Conservation (phyloP, 164 flowering plant genomes). For the Kalanchoe fedtschenkoi region DNA sequence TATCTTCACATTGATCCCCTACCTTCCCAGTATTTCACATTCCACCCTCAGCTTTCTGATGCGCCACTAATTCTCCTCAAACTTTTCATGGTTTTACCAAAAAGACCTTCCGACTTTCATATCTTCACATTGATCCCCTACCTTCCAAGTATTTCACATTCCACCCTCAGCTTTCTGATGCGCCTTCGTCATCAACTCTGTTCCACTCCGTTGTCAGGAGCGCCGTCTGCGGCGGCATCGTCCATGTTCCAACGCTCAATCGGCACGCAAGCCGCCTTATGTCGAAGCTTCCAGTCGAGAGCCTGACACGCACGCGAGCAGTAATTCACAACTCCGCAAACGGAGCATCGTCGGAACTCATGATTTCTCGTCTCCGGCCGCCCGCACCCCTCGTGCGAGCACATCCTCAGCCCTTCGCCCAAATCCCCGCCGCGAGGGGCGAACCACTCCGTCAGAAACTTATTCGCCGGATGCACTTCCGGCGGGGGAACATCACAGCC, state of each 20-base stretch:
- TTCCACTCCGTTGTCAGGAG: too few relatives aligned
- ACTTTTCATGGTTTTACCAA: too few relatives aligned
- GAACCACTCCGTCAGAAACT: conserved; percentile 4
- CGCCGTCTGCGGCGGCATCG: not conserved
- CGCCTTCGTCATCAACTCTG: too few relatives aligned
- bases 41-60: too few relatives aligned
- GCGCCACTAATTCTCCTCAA: too few relatives aligned
- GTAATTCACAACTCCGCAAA: conserved; percentile 5
- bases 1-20: too few relatives aligned
- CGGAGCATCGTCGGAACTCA: conserved; percentile 4
- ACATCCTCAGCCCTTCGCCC: conserved; percentile 3
- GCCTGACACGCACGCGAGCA: conserved; percentile 9
- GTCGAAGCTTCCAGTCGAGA: conserved; percentile 4
- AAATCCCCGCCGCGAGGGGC: not conserved
- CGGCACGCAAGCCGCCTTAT: not conserved
- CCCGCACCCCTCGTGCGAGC: conserved; percentile 7
- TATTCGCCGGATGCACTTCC: not conserved
- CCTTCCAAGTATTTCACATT: too few relatives aligned
- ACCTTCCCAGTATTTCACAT: too few relatives aligned
- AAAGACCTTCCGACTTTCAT: too few relatives aligned
- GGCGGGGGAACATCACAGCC: conserved; percentile 1
- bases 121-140: too few relatives aligned
- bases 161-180: too few relatives aligned
- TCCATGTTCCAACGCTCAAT: not conserved
- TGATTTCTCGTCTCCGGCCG: conserved; percentile 5